Evolutionary conservation across 306 rosid species (phyloP).

Genomic region (Lablab purpureus): DNA sequence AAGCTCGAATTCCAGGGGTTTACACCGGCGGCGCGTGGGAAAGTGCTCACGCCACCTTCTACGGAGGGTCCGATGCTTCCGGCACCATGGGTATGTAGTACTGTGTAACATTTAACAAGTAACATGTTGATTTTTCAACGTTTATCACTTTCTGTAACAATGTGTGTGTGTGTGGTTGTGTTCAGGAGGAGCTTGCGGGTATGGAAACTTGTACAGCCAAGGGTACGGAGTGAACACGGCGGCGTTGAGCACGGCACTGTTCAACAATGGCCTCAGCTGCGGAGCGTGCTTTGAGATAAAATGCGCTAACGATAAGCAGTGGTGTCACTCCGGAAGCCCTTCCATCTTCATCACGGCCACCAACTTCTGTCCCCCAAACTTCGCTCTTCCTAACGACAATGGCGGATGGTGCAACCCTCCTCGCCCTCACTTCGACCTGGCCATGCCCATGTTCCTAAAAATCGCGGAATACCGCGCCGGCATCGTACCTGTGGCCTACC

Average conservation of each 20-base stretch:
- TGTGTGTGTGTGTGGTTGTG: background rate
- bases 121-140: background rate
- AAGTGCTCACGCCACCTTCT: slow-evolving; percentile 92
- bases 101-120: background rate
- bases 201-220: slow-evolving; percentile 93
- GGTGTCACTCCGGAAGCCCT: slow-evolving; percentile 98
- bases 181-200: slow-evolving; percentile 97
- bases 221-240: slow-evolving; percentile 96
- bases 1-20: slow-evolving; percentile 87
- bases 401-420: slow-evolving; percentile 99
- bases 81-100: slow-evolving; percentile 94
- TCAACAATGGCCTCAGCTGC: slow-evolving; percentile 92
- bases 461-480: slow-evolving; percentile 98
- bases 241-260: slow-evolving; percentile 87
- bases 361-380: slow-evolving; percentile 96
- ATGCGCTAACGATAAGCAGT: slow-evolving; percentile 69
- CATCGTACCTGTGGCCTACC: slow-evolving; percentile 87
- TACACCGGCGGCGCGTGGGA: slow-evolving; percentile 83
- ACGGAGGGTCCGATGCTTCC: slow-evolving; percentile 96
- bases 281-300: slow-evolving; percentile 93
- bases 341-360: slow-evolving; percentile 89
- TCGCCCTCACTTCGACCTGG: slow-evolving; percentile 91
- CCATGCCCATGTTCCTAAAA: slow-evolving; percentile 99
- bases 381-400: slow-evolving; percentile 86
- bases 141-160: background rate